A percentile compares a stretch with the other conserved stretches of the same genome.
Evolutionary conservation across 1,139 yeast species (phyloP).

Genomic region (Taiozyma sp.): DNA sequence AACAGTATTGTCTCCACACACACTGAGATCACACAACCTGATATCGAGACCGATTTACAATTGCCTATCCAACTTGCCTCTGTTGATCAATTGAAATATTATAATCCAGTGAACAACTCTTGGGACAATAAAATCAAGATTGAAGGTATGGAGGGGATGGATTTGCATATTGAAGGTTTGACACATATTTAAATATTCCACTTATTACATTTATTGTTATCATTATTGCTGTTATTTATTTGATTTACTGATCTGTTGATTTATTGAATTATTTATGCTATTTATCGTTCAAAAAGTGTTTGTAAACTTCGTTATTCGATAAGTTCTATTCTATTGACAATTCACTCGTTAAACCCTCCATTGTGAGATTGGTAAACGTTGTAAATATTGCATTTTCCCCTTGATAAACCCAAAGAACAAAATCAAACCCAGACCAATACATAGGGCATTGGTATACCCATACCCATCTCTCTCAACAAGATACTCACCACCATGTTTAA

Average conservation of each 20-base stretch:
- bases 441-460: slow-evolving; percentile 66
- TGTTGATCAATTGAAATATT: neutral
- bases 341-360: slow-evolving; percentile 57
- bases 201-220: neutral
- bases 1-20: neutral
- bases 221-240: neutral
- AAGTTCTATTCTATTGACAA: slow-evolving; percentile 66
- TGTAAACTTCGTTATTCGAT: too few relatives aligned
- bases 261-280: neutral
- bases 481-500: slow-evolving; percentile 49
- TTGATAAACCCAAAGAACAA: slow-evolving; percentile 65
- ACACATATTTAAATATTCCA: neutral
- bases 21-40: neutral
- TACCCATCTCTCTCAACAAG: slow-evolving; percentile 69
- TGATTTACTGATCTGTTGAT: neutral
- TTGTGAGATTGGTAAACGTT: slow-evolving; percentile 27
- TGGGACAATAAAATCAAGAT: neutral
- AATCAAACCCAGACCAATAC: slow-evolving; percentile 61
- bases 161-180: neutral
- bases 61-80: neutral
- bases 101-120: neutral
- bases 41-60: neutral
- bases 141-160: neutral
- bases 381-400: slow-evolving; percentile 36
- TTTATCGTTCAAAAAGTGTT: too few relatives aligned